A percentile compares a stretch with the other conserved stretches of the same genome.
Evolutionary conservation across 208 protist species (phyloP).

Genomic region (Balamuthia mandrillaris): DNA sequence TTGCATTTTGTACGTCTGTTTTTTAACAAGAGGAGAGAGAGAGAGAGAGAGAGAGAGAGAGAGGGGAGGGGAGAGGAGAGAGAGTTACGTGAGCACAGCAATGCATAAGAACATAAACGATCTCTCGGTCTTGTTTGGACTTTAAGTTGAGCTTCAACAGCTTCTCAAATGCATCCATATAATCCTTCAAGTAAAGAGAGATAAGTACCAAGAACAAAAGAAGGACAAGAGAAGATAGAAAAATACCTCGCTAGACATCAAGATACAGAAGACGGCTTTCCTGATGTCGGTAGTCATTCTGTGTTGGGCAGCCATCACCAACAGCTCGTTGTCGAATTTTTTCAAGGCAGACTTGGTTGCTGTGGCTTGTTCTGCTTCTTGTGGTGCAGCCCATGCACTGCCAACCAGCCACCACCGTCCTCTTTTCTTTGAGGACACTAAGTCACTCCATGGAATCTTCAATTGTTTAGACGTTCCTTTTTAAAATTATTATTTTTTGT

Average conservation of each 20-base stretch:
- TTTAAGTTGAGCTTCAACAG: neutral
- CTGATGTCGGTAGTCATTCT: neutral
- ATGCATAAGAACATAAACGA: neutral
- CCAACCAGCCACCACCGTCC: slow-evolving; percentile 29
- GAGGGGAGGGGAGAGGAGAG: neutral
- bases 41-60: neutral
- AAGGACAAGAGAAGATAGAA: too few species aligned
- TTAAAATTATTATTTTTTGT: too few species aligned
- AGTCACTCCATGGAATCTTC: neutral
- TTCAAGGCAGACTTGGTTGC: neutral
- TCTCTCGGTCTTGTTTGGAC: slow-evolving; percentile 24
- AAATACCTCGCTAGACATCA: neutral
- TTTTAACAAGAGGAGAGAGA: neutral
- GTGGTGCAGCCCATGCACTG: neutral
- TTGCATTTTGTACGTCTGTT: neutral
- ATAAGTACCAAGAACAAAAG: too few species aligned
- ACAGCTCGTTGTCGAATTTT: neutral
- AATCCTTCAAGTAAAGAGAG: too few species aligned
- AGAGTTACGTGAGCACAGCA: neutral
- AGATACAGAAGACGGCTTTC: slow-evolving; percentile 9
- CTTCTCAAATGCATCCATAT: slow-evolving; percentile 11
- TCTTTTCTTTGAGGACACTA: neutral
- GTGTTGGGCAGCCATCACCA: neutral
- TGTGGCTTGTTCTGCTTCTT: neutral
- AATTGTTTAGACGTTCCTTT: neutral